Evolutionary conservation across 805 yeast genomes (phyloP).

Genomic region (Yamadazyma laniorum): DNA sequence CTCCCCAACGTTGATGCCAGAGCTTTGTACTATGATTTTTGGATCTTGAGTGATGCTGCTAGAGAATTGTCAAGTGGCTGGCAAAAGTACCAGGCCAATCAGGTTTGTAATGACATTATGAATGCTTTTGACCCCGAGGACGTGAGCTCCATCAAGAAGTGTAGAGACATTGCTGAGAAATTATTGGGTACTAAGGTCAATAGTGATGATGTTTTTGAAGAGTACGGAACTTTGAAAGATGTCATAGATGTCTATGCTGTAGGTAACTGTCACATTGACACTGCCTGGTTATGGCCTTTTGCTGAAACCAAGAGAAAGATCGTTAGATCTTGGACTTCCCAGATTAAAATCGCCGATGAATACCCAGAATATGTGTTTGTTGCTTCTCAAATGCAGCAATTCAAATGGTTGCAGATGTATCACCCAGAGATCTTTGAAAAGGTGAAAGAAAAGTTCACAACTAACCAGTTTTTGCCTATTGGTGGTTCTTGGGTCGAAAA

Average conservation of each 20-base stretch:
- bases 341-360: constrained; percentile 74
- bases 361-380: constrained; percentile 94
- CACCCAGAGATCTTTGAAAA: constrained; percentile 77
- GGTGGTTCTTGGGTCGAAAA: constrained; percentile 99
- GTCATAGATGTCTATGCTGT: constrained; percentile 71
- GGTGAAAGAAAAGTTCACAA: constrained; percentile 62
- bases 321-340: constrained; percentile 94
- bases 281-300: constrained; percentile 99
- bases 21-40: constrained; percentile 73
- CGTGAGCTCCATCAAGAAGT: constrained; percentile 50
- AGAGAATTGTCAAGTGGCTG: constrained; percentile 72
- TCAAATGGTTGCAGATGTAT: constrained; percentile 83
- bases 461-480: constrained; percentile 79
- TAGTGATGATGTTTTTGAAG: constrained; percentile 57
- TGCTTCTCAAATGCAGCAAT: constrained; percentile 96
- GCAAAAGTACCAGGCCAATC: constrained; percentile 80
- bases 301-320: constrained; percentile 93
- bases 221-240: constrained; percentile 22
- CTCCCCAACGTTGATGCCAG: constrained; percentile 81
- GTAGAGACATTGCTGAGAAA: constrained; percentile 64
- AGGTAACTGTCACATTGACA: constrained; percentile 96
- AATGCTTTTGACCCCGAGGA: constrained; percentile 75
- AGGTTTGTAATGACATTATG: constrained; percentile 79
- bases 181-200: constrained; percentile 68
- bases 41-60: constrained; percentile 89